Percentiles rank a stretch among this genome's conserved stretches.
Evolutionary conservation across 1,284 basidiomycete species (phyloP).

Genomic region (Waitea zeae): DNA sequence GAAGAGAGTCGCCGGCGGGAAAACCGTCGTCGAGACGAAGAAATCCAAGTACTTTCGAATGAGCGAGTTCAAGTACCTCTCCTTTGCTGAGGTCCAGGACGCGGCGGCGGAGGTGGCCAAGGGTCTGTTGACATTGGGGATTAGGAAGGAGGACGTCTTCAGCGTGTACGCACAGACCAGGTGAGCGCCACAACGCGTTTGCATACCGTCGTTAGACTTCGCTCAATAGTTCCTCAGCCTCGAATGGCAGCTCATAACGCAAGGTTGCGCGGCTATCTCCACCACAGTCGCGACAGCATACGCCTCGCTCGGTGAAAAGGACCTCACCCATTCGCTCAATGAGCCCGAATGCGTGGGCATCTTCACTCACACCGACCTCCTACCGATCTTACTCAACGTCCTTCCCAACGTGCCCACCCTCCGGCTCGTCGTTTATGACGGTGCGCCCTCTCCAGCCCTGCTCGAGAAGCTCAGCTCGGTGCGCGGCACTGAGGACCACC

Average conservation of each 20-base stretch:
- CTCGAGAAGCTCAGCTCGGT: slow-evolving; percentile 39
- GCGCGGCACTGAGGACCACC: no score
- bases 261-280: slow-evolving; percentile 64
- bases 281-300: slow-evolving; percentile 89
- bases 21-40: slow-evolving; percentile 78
- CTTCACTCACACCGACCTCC: slow-evolving; percentile 87
- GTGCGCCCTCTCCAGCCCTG: slow-evolving; percentile 33
- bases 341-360: slow-evolving; percentile 80
- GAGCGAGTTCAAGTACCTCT: slow-evolving; percentile 72
- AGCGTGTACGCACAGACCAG: slow-evolving; percentile 87
- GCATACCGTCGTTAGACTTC: neutral
- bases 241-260: slow-evolving; percentile 84
- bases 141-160: slow-evolving; percentile 63
- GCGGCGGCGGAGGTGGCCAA: slow-evolving; percentile 46
- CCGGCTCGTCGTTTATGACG: slow-evolving; percentile 79
- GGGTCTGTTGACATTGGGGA: slow-evolving; percentile 61
- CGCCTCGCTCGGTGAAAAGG: slow-evolving; percentile 84
- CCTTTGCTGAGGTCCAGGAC: slow-evolving; percentile 54
- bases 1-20: slow-evolving; percentile 66
- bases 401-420: slow-evolving; percentile 57
- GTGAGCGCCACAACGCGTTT: slow-evolving; percentile 27
- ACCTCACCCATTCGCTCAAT: slow-evolving; percentile 82
- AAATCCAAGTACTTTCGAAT: slow-evolving; percentile 94
- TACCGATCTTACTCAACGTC: slow-evolving; percentile 55
- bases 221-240: slow-evolving; percentile 19